Conservation (phyloP, 192 early-diverging fungal genomes). For the Allomyces macrogynus region DNA sequence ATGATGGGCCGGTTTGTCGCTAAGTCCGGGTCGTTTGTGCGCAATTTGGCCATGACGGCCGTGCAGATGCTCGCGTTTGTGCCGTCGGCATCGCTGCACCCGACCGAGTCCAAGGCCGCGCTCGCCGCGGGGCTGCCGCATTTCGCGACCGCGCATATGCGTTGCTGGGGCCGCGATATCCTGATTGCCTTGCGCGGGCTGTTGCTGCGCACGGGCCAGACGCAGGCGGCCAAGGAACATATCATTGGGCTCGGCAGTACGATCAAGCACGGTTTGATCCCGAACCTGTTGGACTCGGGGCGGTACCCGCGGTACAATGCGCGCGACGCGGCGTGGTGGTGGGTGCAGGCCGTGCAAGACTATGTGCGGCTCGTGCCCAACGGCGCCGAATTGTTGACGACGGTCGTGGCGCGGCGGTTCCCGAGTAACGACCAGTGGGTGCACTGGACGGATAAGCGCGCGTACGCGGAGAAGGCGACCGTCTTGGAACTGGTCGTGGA, state of each 20-base stretch:
- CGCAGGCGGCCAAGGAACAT: constrained; percentile 59
- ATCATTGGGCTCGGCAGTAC: constrained; percentile 80
- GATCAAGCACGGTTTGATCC: constrained; percentile 85
- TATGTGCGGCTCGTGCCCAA: constrained; percentile 61
- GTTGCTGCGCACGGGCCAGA: constrained; percentile 63
- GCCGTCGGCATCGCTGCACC: constrained; percentile 60
- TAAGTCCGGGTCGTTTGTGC: constrained; percentile 39
- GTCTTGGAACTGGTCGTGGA: constrained; percentile 79
- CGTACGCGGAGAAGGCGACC: constrained; percentile 41
- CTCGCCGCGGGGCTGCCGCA: constrained; percentile 91
- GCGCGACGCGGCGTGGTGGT: constrained; percentile 92
- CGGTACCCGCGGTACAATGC: constrained; percentile 81
- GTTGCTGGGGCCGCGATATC: constrained; percentile 97
- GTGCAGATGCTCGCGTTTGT: constrained; percentile 70
- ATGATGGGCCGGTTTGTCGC: constrained; percentile 36
- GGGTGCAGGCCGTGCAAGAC: constrained; percentile 68
- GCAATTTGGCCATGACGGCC: constrained; percentile 52
- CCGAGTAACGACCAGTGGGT: constrained; percentile 52
- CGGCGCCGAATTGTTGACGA: constrained; percentile 50
- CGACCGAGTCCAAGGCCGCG: constrained; percentile 27
- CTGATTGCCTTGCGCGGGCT: constrained; percentile 78
- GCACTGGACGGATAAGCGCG: constrained; percentile 34
- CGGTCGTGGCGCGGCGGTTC: constrained; percentile 60
- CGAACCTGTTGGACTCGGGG: constrained; percentile 80
- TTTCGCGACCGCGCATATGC: constrained; percentile 78